Conservation (phyloP, 305 asterid genomes). For the Striga hermonthica region DNA sequence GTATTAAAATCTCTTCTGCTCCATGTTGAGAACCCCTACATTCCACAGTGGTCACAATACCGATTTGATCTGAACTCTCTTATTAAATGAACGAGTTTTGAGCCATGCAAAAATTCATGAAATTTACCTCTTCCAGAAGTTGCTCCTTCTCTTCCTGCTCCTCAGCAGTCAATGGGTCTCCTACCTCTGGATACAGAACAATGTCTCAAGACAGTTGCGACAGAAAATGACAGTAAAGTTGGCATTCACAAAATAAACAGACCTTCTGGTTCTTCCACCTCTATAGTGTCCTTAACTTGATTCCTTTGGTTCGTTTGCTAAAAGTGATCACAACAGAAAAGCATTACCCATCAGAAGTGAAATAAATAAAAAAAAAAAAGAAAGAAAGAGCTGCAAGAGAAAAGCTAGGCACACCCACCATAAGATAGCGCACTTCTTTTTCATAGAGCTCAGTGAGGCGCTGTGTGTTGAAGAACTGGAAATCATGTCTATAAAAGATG, state of each 20-base stretch:
- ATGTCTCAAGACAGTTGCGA: slow-evolving; percentile 30
- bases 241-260: slow-evolving; percentile 28
- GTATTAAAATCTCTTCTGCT: slow-evolving; percentile 93
- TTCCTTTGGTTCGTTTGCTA: slow-evolving; percentile 82
- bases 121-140: slow-evolving; percentile 74
- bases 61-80: not conserved
- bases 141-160: slow-evolving; percentile 96
- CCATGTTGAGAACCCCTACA: slow-evolving; percentile 96
- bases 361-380: slow-evolving; percentile 17
- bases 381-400: slow-evolving; percentile 23
- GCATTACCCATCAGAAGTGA: slow-evolving; percentile 18
- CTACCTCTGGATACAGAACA: slow-evolving; percentile 51
- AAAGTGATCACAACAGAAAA: slow-evolving; percentile 25
- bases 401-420: slow-evolving; percentile 58
- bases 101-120: slow-evolving; percentile 2
- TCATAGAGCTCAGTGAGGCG: slow-evolving; percentile 94
- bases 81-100: slow-evolving; percentile 15
- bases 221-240: slow-evolving; percentile 22
- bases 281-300: slow-evolving; percentile 87
- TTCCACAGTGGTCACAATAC: slow-evolving; percentile 21
- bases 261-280: slow-evolving; percentile 96
- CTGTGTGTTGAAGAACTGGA: slow-evolving; percentile 96
- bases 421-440: slow-evolving; percentile 95
- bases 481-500: slow-evolving; percentile 78
- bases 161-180: slow-evolving; percentile 96